Conservation (phyloP, 306 rosid genomes). For the Potentilla sterilis region DNA sequence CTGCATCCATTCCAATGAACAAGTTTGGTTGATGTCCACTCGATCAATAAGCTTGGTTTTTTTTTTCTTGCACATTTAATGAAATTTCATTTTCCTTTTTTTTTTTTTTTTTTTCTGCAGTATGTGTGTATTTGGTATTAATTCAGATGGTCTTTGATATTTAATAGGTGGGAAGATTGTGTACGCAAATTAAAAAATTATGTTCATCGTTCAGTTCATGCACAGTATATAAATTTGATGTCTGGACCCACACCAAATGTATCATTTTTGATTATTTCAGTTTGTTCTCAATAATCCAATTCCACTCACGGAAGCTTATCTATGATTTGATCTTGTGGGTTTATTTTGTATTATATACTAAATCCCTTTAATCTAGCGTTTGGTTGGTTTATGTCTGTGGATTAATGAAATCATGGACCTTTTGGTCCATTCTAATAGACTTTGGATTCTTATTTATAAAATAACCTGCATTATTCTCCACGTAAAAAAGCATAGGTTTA, state of each 20-base stretch:
- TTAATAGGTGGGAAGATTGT: slow-evolving; percentile 41
- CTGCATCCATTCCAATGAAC: not conserved
- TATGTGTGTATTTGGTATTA: slow-evolving; percentile 15
- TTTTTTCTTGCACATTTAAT: not conserved
- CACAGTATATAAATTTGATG: slow-evolving; percentile 23
- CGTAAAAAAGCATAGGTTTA: slow-evolving; percentile 9
- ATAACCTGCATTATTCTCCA: not conserved
- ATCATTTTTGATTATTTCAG: slow-evolving; percentile 18
- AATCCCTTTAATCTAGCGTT: slow-evolving; percentile 1
- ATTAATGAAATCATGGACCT: slow-evolving; percentile 24
- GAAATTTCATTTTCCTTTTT: not conserved
- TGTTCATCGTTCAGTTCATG: slow-evolving; percentile 40
- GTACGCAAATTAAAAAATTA: slow-evolving; percentile 28
- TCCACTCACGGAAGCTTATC: slow-evolving; percentile 12
- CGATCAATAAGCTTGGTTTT: not conserved
- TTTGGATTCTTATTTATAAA: not conserved
- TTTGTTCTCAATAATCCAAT: slow-evolving; percentile 21
- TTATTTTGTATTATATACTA: not conserved
- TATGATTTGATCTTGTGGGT: slow-evolving; percentile 7
- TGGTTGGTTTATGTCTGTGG: slow-evolving; percentile 8
- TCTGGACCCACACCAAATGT: slow-evolving; percentile 44
- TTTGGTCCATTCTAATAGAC: slow-evolving; percentile 29
- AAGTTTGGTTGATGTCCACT: not conserved
- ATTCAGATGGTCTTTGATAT: slow-evolving; percentile 24
- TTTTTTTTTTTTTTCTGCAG: no score